Evolutionary conservation across 2,329 filamentous ascomycete species (phyloP).

Genomic region (Penicillium brasilianum): DNA sequence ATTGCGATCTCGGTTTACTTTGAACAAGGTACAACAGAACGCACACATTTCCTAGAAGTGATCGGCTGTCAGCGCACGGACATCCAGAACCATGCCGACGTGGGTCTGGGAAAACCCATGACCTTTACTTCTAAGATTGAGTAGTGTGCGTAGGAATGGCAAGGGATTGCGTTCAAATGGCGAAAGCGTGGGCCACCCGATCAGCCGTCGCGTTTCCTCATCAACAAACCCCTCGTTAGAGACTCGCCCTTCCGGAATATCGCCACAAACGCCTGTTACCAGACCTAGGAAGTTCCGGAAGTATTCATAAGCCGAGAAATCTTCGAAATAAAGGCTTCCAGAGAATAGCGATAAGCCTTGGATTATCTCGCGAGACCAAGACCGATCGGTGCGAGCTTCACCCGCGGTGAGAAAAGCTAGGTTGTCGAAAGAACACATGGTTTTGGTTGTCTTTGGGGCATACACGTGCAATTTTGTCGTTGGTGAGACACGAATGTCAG

Average conservation of each 20-base stretch:
- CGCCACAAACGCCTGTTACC: conserved; percentile 46
- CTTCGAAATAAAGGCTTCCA: conserved; percentile 67
- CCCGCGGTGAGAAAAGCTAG: conserved; percentile 52
- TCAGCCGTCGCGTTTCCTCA: conserved; percentile 29
- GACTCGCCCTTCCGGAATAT: conserved; percentile 19
- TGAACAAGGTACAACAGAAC: conserved; percentile 4
- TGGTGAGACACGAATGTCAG: conserved; percentile 42
- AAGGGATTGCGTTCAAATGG: conserved; percentile 47
- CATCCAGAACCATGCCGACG: conserved; percentile 47
- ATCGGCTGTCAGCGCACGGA: conserved; percentile 38
- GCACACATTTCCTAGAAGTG: conserved; percentile 35
- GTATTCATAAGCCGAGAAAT: conserved; percentile 58
- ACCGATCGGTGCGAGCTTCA: not conserved
- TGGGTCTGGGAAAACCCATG: conserved; percentile 51
- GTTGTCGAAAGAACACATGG: conserved; percentile 48
- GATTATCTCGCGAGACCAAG: conserved; percentile 12
- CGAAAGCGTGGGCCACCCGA: conserved; percentile 32
- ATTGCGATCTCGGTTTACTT: conserved; percentile 5
- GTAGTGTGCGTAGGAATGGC: conserved; percentile 39
- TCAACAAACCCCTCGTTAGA: conserved; percentile 36
- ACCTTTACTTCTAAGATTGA: conserved; percentile 45
- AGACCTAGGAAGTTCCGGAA: conserved; percentile 28
- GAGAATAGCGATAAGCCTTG: conserved; percentile 67
- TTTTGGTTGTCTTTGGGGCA: conserved; percentile 49
- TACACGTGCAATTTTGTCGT: conserved; percentile 57